Evolutionary conservation across 2,329 filamentous ascomycete species (phyloP), one percentile per base, ranked within the genome.

Genomic region (Diplodia scrobiculata): DNA sequence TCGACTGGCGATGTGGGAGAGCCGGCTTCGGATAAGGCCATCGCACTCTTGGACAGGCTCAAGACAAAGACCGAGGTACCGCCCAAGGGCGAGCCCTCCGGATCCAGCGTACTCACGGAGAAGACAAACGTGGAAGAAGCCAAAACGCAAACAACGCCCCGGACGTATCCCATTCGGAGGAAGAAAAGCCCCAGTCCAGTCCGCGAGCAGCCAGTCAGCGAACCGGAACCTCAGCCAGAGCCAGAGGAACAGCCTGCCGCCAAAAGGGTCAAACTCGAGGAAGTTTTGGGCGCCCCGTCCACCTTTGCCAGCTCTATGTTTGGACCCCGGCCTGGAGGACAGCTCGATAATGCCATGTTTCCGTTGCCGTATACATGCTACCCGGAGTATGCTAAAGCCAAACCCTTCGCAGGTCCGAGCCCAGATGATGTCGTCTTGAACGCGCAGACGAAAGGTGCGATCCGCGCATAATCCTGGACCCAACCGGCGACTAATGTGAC

Each of bases 391-490:
- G 82, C 75, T 74, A 82, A 78, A 74, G 72, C 82, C 73, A 81
- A 87, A 74, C 86, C 88, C 67, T 97, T 97, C 80, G 83, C 89
- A 82, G 87, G 87, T 76, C 93, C 94, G 65, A 97, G 93, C 79
- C 93, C 93, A 71, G 93, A 98, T 81, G 93, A 97, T 77, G 81
- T 95, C 74, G 91, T 97, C 73, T 84, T 92, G 69, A 87, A 89
- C 77, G 94, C 93, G 71, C 94, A 97, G 83, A 73, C 77, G 66
- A 81, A 81, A 74, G 78, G 80, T 62, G 58, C n/a, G 58, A 62
- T 51, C 29, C 58, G 45, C 58, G 27, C 58, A 62, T 74, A 71
- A 75, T 67, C 68, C 51, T 21, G 38, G 36, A 54, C 38, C 25
- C 11, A 32, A 14, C 17, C 67, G 65, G 62, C 65, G 47, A 71